Evolutionary conservation across 495 filamentous ascomycete genomes (phyloP), one percentile per base, ranked within the genome.

Genomic region (Clohesyomyces aquaticus): DNA sequence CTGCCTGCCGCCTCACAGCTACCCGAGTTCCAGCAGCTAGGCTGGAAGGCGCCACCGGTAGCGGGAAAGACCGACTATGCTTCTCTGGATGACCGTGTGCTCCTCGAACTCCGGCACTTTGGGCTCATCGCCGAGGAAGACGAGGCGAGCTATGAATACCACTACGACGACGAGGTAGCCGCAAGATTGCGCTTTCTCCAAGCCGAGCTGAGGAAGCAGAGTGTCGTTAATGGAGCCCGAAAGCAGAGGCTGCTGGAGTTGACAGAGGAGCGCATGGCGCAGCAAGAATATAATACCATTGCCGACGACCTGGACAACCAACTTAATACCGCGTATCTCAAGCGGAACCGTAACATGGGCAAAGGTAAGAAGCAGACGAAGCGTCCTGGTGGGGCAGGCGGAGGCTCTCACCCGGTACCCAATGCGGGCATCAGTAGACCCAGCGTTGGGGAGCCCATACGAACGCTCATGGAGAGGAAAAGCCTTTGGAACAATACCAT

Each of bases 271-370:
- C 85, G 90, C 65, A 91, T 98, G 86, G 95, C 94, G 1, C 83
- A 90, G 73, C 94, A 98, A 67, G 94, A 99, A 73, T 99, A 95
- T 77, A 87, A 85, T 68, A 97, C 92, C 65, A 99, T 99, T 71
- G 87, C 93, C 61, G 94, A 99, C 70, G 94, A 98, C 73, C 86
- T 99, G 23, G 94, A 99, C 76, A 84, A 85, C 54, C 94, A 99
- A 75, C 93, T 99, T 51, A 90, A 97, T 71, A 86, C 91, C 69
- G 92, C 93, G 25, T 99, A 96, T 70, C 86, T 95, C 38, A 98
- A 98, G 80, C 89, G 94, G 42, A 96, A 91, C n/a, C 88, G 94
- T 27, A 96, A 90, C 3, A 86, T 97, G 77, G 89, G 90, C 71
- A 96, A 91, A 77, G 91, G 85, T 51, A 98, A 96, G 78, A 96